These are phyloP conservation scores for Ampelomyces quisqualis DNA, from an alignment of 2,329 filamentous ascomycete genomes.

Conservation along the genomic window DNA sequence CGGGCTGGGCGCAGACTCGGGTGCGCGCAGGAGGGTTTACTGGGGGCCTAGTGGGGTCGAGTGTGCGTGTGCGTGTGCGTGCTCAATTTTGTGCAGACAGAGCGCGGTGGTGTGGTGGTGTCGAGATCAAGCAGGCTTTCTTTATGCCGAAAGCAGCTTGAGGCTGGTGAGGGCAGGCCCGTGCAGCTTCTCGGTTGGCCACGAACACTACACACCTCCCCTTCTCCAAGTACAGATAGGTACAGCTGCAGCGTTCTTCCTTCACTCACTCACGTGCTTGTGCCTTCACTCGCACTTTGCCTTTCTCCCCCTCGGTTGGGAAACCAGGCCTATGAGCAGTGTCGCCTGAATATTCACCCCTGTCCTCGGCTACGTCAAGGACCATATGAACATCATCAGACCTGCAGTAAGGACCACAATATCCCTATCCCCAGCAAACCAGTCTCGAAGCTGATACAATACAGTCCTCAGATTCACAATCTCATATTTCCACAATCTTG, in stretches of 20 bases:
- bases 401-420: too few relatives aligned
- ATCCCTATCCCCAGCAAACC: too few relatives aligned
- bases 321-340: neutral
- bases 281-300: too few relatives aligned
- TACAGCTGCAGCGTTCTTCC: neutral
- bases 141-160: slow-evolving; percentile 34
- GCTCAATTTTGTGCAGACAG: slow-evolving; percentile 27
- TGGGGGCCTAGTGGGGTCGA: slow-evolving; percentile 11
- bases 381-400: too few relatives aligned
- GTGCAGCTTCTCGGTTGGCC: slow-evolving; percentile 22
- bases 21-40: slow-evolving; percentile 7
- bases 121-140: slow-evolving; percentile 28
- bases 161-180: slow-evolving; percentile 24
- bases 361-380: too few relatives aligned
- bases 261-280: neutral
- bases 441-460: too few relatives aligned
- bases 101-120: slow-evolving; percentile 24
- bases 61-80: slow-evolving; percentile 11
- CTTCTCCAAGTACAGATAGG: slow-evolving; percentile 2
- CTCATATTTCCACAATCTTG: neutral
- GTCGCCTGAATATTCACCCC: too few relatives aligned
- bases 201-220: slow-evolving; percentile 20
- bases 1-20: slow-evolving; percentile 12
- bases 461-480: too few relatives aligned
- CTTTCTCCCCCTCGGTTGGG: neutral